Base-by-base conservation (phyloP, 106 monocot genomes). In the Platanthera guangdongensis region DNA sequence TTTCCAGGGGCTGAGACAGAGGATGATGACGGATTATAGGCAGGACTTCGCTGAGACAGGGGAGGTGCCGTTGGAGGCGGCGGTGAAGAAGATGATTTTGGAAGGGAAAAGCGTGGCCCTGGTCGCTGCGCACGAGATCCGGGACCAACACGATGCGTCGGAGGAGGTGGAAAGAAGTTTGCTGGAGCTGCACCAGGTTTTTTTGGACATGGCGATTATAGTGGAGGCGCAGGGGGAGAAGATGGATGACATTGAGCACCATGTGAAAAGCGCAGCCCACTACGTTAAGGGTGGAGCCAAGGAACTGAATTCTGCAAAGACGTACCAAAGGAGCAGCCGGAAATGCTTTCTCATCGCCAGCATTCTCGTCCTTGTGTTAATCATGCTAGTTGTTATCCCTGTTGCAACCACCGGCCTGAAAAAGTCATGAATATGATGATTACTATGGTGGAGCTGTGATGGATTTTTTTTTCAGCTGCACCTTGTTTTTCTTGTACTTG, bases 111-210 rank as follows among this genome's bases (percentile, higher is more conserved):
- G 82, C 52, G 88, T 88, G 75, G 84, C 7, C 8, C 14, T 16
- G 70, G 8, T 9, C 0, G 9, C 52, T 84, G 80, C 80, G 52
- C 21, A 74, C 16, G 93, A 93, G 82, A 93, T 93, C 69, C 84
- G 84, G 77, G 88, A 81, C 63, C 71, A 88, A 77, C 81, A 90
- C 52, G 88, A 81, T 21, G 88, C 88, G 8, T 86, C 84, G 4
- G 76, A 81, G 69, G 93, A 90, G 82, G 57, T 93, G 16, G 88
- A 90, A 78, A 80, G 74, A 79, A 88, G 84, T 60, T 74, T 93
- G 80, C 80, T 75, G 75, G 93, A 93, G 82, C 87, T 93, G 71
- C 93, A 93, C 65, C 90, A 90, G 93, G 87, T 93, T 74, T 93
- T 93, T 72, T 60, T 93, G 46, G 93, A 93, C 84, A 93, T 93